These are phyloP conservation scores for Boechera retrofracta DNA, from an alignment of 345 rosid species.

Conservation along the genomic window DNA sequence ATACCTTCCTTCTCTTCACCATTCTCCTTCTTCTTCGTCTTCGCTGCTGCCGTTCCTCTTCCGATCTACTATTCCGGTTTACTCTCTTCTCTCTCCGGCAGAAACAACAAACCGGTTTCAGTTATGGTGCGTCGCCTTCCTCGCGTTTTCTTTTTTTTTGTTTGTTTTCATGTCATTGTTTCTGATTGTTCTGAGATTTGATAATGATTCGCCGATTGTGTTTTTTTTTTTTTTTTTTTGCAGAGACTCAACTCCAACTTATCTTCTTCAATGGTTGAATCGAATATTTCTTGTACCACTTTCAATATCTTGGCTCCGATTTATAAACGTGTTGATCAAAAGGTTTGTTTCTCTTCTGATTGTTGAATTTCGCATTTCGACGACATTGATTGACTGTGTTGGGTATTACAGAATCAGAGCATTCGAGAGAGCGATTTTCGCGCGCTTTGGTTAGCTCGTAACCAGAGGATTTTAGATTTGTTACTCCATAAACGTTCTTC, in stretches of 20 bases:
- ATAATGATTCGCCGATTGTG: slow-evolving; percentile 19
- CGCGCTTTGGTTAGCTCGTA: slow-evolving; percentile 62
- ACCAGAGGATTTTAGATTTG: slow-evolving; percentile 69
- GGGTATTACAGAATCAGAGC: slow-evolving; percentile 54
- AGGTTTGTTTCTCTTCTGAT: slow-evolving; percentile 44
- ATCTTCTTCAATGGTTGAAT: slow-evolving; percentile 45
- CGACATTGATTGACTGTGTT: slow-evolving; percentile 15
- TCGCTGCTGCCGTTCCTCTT: slow-evolving; percentile 37
- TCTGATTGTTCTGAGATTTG: slow-evolving; percentile 30
- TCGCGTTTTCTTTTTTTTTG: not conserved
- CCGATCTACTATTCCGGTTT: slow-evolving; percentile 45
- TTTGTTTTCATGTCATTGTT: slow-evolving; percentile 8
- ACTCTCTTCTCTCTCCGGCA: not conserved
- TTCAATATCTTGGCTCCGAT: slow-evolving; percentile 86
- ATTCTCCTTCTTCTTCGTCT: slow-evolving; percentile 41
- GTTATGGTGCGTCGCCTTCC: slow-evolving; percentile 32
- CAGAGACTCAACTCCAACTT: slow-evolving; percentile 48
- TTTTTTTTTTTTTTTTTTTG: not conserved
- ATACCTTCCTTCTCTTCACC: slow-evolving; percentile 38
- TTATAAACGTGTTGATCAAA: slow-evolving; percentile 68
- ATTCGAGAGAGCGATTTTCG: slow-evolving; percentile 71
- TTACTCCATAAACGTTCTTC: slow-evolving; percentile 69
- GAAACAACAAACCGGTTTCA: slow-evolving; percentile 34
- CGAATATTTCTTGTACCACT: slow-evolving; percentile 72
- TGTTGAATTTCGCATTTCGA: not conserved